These are phyloP conservation scores for Monilinia fructigena DNA, from an alignment of 2,329 filamentous ascomycete species.

Conservation along the genomic window DNA sequence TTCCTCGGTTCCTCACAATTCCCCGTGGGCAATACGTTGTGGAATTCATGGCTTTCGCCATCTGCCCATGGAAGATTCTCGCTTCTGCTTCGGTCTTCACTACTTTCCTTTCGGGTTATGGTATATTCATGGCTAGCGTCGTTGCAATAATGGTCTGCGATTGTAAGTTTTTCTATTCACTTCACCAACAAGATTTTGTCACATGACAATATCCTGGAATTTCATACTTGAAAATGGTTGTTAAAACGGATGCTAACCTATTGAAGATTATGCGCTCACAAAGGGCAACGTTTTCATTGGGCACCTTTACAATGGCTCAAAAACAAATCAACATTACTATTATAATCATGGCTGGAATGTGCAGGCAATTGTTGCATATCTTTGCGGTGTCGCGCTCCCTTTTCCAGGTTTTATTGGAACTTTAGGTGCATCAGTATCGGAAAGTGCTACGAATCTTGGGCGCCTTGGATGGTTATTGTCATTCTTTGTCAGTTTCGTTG, in stretches of 20 bases:
- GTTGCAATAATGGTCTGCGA: constrained; percentile 36
- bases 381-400: constrained; percentile 40
- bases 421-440: constrained; percentile 39
- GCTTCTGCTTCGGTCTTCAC: constrained; percentile 56
- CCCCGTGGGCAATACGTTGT: constrained; percentile 54
- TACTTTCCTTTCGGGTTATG: constrained; percentile 64
- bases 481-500: constrained; percentile 39
- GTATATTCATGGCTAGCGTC: constrained; percentile 56
- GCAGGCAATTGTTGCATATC: constrained; percentile 41
- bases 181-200: not conserved
- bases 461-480: constrained; percentile 42
- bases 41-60: constrained; percentile 53
- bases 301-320: constrained; percentile 39
- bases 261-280: constrained; percentile 42
- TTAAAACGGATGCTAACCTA: constrained; percentile 32
- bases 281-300: constrained; percentile 41
- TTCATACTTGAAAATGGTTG: not conserved
- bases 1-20: constrained; percentile 56
- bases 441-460: constrained; percentile 39
- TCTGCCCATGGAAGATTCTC: constrained; percentile 65
- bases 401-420: constrained; percentile 42
- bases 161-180: constrained; percentile 27
- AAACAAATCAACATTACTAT: constrained; percentile 40
- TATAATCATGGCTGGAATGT: constrained; percentile 41
- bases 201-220: not conserved